Conservation (phyloP, 768 basidiomycete genomes). For the Dendrothele bispora region DNA sequence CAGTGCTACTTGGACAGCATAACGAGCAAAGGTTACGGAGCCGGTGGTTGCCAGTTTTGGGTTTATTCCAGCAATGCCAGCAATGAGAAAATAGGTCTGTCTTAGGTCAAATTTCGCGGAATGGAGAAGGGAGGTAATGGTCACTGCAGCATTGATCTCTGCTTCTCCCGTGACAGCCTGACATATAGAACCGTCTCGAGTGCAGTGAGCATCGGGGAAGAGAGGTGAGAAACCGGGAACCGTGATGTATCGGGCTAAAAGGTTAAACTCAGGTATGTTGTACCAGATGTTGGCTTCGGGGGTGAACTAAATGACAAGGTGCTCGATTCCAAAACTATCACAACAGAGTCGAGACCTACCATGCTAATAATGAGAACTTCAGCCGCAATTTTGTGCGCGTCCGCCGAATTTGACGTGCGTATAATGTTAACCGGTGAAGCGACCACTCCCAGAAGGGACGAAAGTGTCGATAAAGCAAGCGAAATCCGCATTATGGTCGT, state of each 20-base stretch:
- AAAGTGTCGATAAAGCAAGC: too few species aligned
- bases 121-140: constrained; percentile 28
- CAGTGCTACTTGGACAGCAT: constrained; percentile 29
- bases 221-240: constrained; percentile 33
- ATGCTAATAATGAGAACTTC: constrained; percentile 6
- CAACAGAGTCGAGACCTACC: neutral
- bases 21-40: constrained; percentile 31
- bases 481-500: too few species aligned
- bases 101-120: constrained; percentile 30
- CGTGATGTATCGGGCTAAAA: constrained; percentile 29
- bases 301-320: neutral
- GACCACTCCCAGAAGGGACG: too few species aligned
- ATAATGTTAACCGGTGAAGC: too few species aligned
- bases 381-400: constrained; percentile 5
- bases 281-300: constrained; percentile 17
- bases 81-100: constrained; percentile 34
- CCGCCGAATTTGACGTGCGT: too few species aligned
- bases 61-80: constrained; percentile 35
- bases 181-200: constrained; percentile 28
- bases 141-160: constrained; percentile 38
- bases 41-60: constrained; percentile 30
- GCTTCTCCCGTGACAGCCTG: constrained; percentile 30
- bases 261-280: constrained; percentile 21
- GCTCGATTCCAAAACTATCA: neutral
- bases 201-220: constrained; percentile 33